Percentiles rank a stretch among this genome's conserved stretches.
phyloP scores from a whole-genome alignment of 2,329 filamentous ascomycete species.

The Diplodia mutila region DNA sequence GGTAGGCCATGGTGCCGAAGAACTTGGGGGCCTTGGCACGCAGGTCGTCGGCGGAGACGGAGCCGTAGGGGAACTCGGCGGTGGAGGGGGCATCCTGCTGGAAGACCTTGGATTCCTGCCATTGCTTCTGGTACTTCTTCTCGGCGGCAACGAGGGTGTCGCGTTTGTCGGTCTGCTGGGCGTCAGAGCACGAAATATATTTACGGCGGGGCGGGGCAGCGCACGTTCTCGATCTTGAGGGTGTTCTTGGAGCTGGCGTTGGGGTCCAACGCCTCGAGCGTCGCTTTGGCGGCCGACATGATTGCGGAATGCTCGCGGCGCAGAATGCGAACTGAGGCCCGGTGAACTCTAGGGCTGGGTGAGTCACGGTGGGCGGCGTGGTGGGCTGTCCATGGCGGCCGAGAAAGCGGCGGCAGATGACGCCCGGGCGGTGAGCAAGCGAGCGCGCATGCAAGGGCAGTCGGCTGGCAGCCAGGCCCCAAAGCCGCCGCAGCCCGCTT shows the following conservation, averaged over 20 bases:
- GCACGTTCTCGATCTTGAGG: constrained; percentile 66
- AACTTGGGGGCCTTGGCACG: constrained; percentile 86
- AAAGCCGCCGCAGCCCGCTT: background rate
- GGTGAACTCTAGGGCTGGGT: constrained; percentile 21
- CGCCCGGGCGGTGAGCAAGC: constrained; percentile 25
- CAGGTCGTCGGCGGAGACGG: constrained; percentile 73
- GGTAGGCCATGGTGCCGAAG: constrained; percentile 78
- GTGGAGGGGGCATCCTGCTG: constrained; percentile 81
- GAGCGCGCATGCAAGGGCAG: constrained; percentile 1
- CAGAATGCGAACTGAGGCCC: constrained; percentile 34
- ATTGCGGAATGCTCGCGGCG: constrained; percentile 31
- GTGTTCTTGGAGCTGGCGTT: constrained; percentile 62
- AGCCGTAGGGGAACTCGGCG: constrained; percentile 74
- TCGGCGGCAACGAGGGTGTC: constrained; percentile 81
- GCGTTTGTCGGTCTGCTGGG: constrained; percentile 76
- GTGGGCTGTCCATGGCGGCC: constrained; percentile 17
- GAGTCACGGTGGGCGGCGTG: constrained; percentile 21
- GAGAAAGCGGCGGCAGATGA: constrained; percentile 21
- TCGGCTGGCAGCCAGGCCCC: background rate
- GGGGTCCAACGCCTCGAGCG: constrained; percentile 59
- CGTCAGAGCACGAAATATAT: constrained; percentile 27
- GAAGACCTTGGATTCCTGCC: constrained; percentile 79
- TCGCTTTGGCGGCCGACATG: constrained; percentile 55
- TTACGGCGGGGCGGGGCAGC: constrained; percentile 28
- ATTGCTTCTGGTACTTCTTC: constrained; percentile 89